These are phyloP conservation scores for Acrocalymma vagum DNA, from an alignment of 2,329 filamentous ascomycete species.

Conservation along the genomic window DNA sequence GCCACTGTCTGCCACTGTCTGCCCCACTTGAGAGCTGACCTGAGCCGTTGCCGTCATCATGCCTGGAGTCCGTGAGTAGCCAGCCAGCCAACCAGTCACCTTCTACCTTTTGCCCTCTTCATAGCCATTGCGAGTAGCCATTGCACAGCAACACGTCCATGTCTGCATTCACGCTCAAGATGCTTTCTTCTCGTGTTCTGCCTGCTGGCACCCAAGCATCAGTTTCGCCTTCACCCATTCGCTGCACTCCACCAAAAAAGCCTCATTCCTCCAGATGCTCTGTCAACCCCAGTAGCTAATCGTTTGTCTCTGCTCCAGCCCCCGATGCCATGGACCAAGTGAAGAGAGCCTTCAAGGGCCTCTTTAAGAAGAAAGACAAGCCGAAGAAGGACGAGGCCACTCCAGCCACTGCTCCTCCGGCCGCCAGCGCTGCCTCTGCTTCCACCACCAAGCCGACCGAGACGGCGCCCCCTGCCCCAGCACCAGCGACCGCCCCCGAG, in stretches of 20 bases:
- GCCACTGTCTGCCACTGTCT: background rate
- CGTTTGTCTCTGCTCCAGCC: constrained; percentile 31
- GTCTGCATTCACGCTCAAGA: background rate
- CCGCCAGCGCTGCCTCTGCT: constrained; percentile 29
- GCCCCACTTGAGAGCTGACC: constrained; percentile 4
- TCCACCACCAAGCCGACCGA: constrained; percentile 39
- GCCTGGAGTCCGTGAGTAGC: constrained; percentile 51
- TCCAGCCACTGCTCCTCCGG: constrained; percentile 33
- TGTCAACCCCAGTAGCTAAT: too few relatives aligned
- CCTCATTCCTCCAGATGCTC: too few relatives aligned
- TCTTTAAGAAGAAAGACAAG: constrained; percentile 47
- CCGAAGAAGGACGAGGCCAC: constrained; percentile 38
- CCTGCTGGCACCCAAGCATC: constrained; percentile 1
- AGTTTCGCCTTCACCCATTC: background rate
- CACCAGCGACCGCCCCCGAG: constrained; percentile 35
- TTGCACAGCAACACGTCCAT: too few relatives aligned
- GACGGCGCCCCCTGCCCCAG: constrained; percentile 41
- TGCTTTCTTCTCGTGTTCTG: background rate
- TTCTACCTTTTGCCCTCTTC: constrained; percentile 1
- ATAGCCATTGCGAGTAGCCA: background rate
- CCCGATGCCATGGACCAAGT: constrained; percentile 44
- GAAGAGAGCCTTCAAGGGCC: constrained; percentile 49
- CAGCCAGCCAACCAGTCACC: constrained; percentile 9
- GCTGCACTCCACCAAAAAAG: too few relatives aligned
- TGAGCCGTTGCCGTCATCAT: constrained; percentile 31